These are phyloP conservation scores for Candida hungchunana DNA, from an alignment of 805 yeast species.

Conservation along the genomic window DNA sequence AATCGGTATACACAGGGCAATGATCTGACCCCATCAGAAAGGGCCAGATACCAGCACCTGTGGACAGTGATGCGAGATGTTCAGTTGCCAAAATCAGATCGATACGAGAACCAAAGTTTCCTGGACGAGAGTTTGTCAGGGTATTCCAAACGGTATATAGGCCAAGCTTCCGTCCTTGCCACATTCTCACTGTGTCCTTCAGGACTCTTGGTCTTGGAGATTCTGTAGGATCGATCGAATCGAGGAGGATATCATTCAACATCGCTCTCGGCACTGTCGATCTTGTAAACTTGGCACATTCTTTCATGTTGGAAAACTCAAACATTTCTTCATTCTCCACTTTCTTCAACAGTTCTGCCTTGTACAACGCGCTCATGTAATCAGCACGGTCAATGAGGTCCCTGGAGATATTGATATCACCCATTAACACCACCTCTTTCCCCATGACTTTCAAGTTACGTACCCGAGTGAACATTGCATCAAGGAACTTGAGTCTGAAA, in stretches of 20 bases:
- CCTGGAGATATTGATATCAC: constrained; percentile 81
- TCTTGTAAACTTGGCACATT: constrained; percentile 33
- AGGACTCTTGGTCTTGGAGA: constrained; percentile 39
- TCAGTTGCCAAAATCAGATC: constrained; percentile 64
- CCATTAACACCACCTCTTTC: constrained; percentile 74
- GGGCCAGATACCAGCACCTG: constrained; percentile 55
- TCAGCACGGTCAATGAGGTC: constrained; percentile 85
- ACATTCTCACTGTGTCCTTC: constrained; percentile 54
- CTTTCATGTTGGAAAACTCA: constrained; percentile 31
- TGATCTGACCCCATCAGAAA: constrained; percentile 85
- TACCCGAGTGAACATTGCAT: constrained; percentile 57
- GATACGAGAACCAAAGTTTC: constrained; percentile 84
- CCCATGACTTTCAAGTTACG: constrained; percentile 49
- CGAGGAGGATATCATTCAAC: constrained; percentile 42
- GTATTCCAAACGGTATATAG: constrained; percentile 95
- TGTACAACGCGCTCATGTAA: constrained; percentile 42
- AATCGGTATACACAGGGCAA: constrained; percentile 82
- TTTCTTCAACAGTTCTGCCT: constrained; percentile 31
- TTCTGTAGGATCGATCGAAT: constrained; percentile 28
- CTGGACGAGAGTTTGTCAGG: constrained; percentile 65
- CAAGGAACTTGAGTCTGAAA: constrained; percentile 55
- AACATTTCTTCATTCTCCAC: constrained; percentile 28
- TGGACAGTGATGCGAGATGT: constrained; percentile 29
- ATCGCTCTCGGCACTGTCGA: constrained; percentile 39
- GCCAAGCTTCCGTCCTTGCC: constrained; percentile 52